Conservation (phyloP, 2,329 filamentous ascomycete genomes). For the Metarhizium guizhouense region DNA sequence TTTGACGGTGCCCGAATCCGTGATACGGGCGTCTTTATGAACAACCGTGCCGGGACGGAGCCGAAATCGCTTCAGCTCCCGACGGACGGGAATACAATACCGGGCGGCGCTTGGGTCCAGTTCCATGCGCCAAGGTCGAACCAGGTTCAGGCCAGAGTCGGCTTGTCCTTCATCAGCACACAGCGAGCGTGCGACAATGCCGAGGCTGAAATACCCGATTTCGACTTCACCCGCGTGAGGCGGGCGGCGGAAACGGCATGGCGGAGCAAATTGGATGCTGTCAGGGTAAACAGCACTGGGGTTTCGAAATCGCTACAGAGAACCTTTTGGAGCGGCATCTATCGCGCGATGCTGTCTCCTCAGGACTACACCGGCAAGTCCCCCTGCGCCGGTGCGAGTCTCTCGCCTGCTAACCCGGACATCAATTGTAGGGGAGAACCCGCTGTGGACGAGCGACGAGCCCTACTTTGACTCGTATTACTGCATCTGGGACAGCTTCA, state of each 20-base stretch:
- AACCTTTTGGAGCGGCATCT: constrained; percentile 64
- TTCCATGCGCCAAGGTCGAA: constrained; percentile 36
- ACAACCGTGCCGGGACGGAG: constrained; percentile 37
- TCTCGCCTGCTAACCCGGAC: too few relatives aligned
- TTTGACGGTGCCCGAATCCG: constrained; percentile 42
- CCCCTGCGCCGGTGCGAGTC: too few relatives aligned
- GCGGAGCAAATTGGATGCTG: constrained; percentile 51
- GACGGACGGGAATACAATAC: constrained; percentile 16
- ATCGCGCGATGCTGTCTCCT: constrained; percentile 59
- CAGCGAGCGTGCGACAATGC: constrained; percentile 62
- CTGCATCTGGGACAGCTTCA: constrained; percentile 66
- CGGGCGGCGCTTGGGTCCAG: constrained; percentile 53
- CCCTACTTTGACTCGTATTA: constrained; percentile 66
- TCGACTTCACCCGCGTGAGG: constrained; percentile 51
- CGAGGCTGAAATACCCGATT: constrained; percentile 59
- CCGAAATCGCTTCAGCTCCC: constrained; percentile 28
- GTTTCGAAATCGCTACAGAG: constrained; percentile 49
- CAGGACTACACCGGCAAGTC: constrained; percentile 55
- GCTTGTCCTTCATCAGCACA: constrained; percentile 60
- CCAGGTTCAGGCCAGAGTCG: constrained; percentile 56
- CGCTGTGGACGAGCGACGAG: constrained; percentile 58
- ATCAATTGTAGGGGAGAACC: constrained; percentile 55
- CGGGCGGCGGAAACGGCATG: constrained; percentile 49
- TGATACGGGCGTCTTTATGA: constrained; percentile 49
- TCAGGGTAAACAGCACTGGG: constrained; percentile 45